These are phyloP conservation scores for Echinosphaeria canescens DNA, from an alignment of 2,329 filamentous ascomycete species.

Conservation along the genomic window DNA sequence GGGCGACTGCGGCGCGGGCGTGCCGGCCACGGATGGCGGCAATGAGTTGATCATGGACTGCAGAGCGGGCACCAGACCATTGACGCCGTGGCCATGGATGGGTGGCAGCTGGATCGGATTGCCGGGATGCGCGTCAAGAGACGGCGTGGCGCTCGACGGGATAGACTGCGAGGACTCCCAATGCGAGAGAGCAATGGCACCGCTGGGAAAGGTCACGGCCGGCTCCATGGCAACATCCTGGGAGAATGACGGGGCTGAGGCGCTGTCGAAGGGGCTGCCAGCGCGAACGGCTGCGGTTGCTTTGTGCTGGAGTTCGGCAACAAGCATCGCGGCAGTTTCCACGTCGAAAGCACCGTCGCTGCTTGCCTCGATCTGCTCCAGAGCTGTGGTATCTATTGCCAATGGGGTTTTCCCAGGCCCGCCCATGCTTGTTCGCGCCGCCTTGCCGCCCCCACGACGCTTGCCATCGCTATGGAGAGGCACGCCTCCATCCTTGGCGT, in stretches of 20 bases:
- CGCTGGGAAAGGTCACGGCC: constrained; percentile 53
- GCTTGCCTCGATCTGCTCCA: constrained; percentile 85
- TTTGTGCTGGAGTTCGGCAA: constrained; percentile 96
- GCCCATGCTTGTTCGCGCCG: constrained; percentile 31
- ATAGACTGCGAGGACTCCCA: constrained; percentile 74
- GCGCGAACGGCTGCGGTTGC: constrained; percentile 49
- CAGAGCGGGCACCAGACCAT: constrained; percentile 40
- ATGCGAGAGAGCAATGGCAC: constrained; percentile 62
- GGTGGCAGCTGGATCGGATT: constrained; percentile 51
- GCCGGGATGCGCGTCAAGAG: constrained; percentile 46
- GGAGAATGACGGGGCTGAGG: constrained; percentile 46
- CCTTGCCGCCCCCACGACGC: constrained; percentile 53
- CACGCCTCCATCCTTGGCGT: constrained; percentile 91
- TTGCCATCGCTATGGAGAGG: constrained; percentile 90
- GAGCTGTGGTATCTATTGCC: constrained; percentile 61
- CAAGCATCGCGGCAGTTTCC: constrained; percentile 94
- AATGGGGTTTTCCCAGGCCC: constrained; percentile 57
- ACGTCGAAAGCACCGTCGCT: constrained; percentile 86
- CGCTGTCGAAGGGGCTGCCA: constrained; percentile 31
- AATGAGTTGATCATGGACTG: constrained; percentile 55
- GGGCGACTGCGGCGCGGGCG: constrained; percentile 54
- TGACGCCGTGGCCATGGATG: constrained; percentile 39
- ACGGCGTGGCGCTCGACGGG: constrained; percentile 45
- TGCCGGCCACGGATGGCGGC: constrained; percentile 44
- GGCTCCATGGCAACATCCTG: constrained; percentile 57